Percentiles rank a stretch among this genome's conserved stretches.
Conservation (phyloP, 129 eudicot species). For the Chrysanthemum lavandulifolium region DNA sequence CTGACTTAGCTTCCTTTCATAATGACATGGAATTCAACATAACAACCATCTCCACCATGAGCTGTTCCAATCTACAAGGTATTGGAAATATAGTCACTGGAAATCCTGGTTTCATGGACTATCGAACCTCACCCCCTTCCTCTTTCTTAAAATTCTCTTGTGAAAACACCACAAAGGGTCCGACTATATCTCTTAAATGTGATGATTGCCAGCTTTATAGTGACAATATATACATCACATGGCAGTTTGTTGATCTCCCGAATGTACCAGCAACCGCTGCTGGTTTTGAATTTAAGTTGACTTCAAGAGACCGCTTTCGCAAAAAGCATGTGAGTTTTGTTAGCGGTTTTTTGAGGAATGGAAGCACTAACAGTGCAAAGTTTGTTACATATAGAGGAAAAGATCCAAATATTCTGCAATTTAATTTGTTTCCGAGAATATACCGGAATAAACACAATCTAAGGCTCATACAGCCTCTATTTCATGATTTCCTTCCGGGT, state of each 20-base stretch:
- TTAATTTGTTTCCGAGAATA: slow-evolving; percentile 80
- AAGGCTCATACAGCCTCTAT: slow-evolving; percentile 88
- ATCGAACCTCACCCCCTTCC: slow-evolving; percentile 49
- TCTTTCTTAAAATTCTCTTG: slow-evolving; percentile 65
- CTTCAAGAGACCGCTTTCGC: slow-evolving; percentile 51
- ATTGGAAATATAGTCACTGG: slow-evolving; percentile 59
- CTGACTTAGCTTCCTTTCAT: slow-evolving; percentile 67
- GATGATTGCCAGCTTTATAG: slow-evolving; percentile 50
- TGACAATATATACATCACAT: slow-evolving; percentile 58
- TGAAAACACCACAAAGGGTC: slow-evolving; percentile 74
- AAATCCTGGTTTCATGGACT: slow-evolving; percentile 63
- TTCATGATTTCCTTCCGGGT: slow-evolving; percentile 94
- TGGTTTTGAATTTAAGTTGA: slow-evolving; percentile 85
- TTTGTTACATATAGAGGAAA: slow-evolving; percentile 77
- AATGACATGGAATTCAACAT: slow-evolving; percentile 89
- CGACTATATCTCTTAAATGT: slow-evolving; percentile 66
- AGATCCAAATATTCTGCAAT: slow-evolving; percentile 67
- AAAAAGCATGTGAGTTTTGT: slow-evolving; percentile 74
- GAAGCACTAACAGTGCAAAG: slow-evolving; percentile 48
- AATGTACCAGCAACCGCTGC: slow-evolving; percentile 78
- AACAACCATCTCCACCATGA: slow-evolving; percentile 80
- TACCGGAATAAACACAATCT: slow-evolving; percentile 67
- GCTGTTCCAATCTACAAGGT: slow-evolving; percentile 78
- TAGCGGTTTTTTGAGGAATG: slow-evolving; percentile 67
- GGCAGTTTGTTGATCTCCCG: slow-evolving; percentile 88